phyloP scores from a whole-genome alignment of 2,329 filamentous ascomycete species.

The Cryphonectria carpinicola region DNA sequence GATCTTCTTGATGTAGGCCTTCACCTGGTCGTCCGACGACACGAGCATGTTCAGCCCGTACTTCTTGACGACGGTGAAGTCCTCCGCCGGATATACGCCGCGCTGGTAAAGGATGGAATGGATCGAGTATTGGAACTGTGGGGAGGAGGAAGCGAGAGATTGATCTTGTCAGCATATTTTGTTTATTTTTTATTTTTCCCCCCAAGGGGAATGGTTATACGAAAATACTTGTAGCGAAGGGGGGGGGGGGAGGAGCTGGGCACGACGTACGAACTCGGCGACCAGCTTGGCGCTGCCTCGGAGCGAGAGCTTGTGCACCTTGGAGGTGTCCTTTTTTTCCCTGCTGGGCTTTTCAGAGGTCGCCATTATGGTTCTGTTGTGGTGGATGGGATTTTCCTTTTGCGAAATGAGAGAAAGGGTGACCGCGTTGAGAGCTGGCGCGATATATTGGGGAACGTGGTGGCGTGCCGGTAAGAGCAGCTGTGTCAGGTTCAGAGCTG shows the following conservation, averaged over 20 bases:
- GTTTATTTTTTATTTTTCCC: not conserved
- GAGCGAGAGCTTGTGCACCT: constrained; percentile 91
- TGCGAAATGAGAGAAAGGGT: not conserved
- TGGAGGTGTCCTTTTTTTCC: constrained; percentile 72
- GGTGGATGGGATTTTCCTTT: not conserved
- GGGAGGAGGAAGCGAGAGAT: not conserved
- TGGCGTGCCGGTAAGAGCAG: not conserved
- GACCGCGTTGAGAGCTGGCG: not conserved
- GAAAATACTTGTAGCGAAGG: not conserved
- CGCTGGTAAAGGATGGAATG: constrained; percentile 94
- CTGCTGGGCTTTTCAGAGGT: constrained; percentile 30
- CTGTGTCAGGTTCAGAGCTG: not conserved
- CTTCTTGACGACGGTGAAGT: constrained; percentile 97
- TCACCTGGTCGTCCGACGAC: constrained; percentile 95
- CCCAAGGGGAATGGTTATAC: not conserved
- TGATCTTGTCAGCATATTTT: not conserved
- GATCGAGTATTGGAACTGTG: constrained; percentile 93
- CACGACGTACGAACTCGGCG: constrained; percentile 81
- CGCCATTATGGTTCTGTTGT: constrained; percentile 26
- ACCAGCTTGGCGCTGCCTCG: constrained; percentile 86
- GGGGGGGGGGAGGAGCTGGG: not conserved
- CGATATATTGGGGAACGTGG: not conserved
- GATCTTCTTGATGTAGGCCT: constrained; percentile 99
- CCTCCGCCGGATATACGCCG: constrained; percentile 86
- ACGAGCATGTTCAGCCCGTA: constrained; percentile 99